Conservation (phyloP, 805 yeast species). For the Metschnikowia koreensis region DNA sequence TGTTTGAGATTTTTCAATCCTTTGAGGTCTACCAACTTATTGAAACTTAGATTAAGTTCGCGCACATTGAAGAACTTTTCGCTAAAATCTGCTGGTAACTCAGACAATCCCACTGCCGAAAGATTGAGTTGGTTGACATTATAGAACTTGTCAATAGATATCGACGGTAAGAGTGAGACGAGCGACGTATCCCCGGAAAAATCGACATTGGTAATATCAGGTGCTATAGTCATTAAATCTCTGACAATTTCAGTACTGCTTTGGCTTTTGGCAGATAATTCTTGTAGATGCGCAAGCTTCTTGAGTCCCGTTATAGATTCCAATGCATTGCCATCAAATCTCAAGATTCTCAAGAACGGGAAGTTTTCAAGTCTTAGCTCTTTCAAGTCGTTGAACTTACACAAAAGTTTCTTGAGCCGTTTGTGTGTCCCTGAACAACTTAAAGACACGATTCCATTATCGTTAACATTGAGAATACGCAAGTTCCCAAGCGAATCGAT, state of each 20-base stretch:
- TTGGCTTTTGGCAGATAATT: slow-evolving; percentile 43
- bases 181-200: slow-evolving; percentile 37
- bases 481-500: slow-evolving; percentile 36
- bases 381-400: slow-evolving; percentile 38
- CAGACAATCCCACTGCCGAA: slow-evolving; percentile 46
- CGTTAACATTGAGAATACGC: slow-evolving; percentile 40
- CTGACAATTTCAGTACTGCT: slow-evolving; percentile 19
- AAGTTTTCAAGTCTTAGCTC: slow-evolving; percentile 30
- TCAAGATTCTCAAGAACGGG: slow-evolving; percentile 42
- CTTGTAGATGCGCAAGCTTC: slow-evolving; percentile 35
- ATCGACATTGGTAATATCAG: slow-evolving; percentile 34
- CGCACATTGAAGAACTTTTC: slow-evolving; percentile 45
- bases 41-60: slow-evolving; percentile 51
- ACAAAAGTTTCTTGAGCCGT: slow-evolving; percentile 35
- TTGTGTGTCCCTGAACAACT: slow-evolving; percentile 23
- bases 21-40: slow-evolving; percentile 36
- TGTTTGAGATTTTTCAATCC: slow-evolving; percentile 32
- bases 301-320: slow-evolving; percentile 24
- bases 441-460: slow-evolving; percentile 33
- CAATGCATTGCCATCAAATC: slow-evolving; percentile 46
- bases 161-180: not conserved
- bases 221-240: slow-evolving; percentile 19
- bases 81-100: slow-evolving; percentile 38
- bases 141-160: slow-evolving; percentile 19
- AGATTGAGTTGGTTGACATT: slow-evolving; percentile 41